Base-by-base conservation (phyloP, 495 filamentous ascomycete species). In the Copromyces sp. region DNA sequence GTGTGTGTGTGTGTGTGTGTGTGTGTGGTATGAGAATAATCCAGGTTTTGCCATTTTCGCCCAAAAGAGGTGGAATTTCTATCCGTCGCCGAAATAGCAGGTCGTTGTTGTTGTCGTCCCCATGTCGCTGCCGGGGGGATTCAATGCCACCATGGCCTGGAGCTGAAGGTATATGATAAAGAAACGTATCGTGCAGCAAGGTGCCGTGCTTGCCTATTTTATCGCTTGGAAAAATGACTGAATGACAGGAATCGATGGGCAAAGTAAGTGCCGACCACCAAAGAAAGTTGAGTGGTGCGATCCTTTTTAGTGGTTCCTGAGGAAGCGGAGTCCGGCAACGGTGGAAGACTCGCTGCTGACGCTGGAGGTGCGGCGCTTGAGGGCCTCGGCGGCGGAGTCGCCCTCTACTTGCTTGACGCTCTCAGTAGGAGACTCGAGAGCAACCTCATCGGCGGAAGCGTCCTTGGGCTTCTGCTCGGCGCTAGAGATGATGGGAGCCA, bases 401-500 rank as follows among this genome's bases (percentile, higher is more conserved):
- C 73, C 71, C n/a, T 65, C 53, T 65, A 65, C 29, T 65, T 65
- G 53, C 53, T 65, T 65, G 53, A 65, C 53, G 53, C 53, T 35
- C 53, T 65, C 53, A 37, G 53, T 65, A 17, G 53, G 53, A 65
- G 79, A 77, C 42, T 77, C 75, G 32, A 73, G 70, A 16, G 68
- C 39, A 17, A 35, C 40, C 39, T 70, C 68, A 71, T 72, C 42
- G 17, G 69, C 9, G 20, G 71, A 40, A 40, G n/a, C 14, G 42
- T 69, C 42, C 68, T 71, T 65, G 39, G 70, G 11, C 29, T 68
- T 38, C 20, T 75, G 70, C 71, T 74, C 70, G 35, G 70, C 2
- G 39, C 80, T 75, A 8, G 84, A 84, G 35, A 81, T 84, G 47
- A 72, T 77, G 29, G 84, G 84, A 17, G 81, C 83, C 32, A 86